Percentiles rank a stretch among this genome's conserved stretches.
Conservation (phyloP, 2,329 filamentous ascomycete species). For the Macrophomina pseudophaseolina region DNA sequence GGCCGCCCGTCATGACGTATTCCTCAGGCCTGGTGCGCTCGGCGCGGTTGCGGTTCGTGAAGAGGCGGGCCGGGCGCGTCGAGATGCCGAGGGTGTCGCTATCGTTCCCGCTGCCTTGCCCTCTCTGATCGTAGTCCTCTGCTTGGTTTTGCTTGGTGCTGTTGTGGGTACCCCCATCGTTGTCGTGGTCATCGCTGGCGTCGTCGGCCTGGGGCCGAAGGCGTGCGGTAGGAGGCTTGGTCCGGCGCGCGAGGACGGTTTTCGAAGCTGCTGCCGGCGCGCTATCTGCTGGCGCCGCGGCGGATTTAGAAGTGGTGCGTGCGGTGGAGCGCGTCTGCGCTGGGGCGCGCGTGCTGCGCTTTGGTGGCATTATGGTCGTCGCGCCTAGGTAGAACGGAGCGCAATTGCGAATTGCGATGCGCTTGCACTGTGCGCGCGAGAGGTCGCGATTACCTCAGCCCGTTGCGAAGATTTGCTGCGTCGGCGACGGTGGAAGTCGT, state of each 20-base stretch:
- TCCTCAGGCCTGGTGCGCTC: conserved; percentile 33
- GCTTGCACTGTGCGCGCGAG: too few species aligned
- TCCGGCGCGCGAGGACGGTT: not conserved
- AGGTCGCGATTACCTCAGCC: too few species aligned
- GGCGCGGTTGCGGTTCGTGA: conserved; percentile 33
- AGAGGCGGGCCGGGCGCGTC: conserved; percentile 30
- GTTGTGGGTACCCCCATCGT: not conserved
- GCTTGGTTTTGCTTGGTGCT: not conserved
- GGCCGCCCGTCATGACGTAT: conserved; percentile 44
- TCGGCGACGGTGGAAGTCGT: too few species aligned
- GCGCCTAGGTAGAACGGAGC: too few species aligned
- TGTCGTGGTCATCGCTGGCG: not conserved
- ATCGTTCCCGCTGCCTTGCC: conserved; percentile 39
- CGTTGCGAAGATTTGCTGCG: too few species aligned
- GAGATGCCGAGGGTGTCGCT: conserved; percentile 38
- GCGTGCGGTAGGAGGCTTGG: not conserved
- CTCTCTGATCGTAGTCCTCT: conserved; percentile 27
- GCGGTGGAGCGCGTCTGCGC: not conserved
- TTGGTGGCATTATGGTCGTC: conserved; percentile 10
- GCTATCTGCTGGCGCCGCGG: not conserved
- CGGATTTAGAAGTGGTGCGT: not conserved
- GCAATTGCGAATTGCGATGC: too few species aligned
- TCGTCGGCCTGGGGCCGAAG: not conserved
- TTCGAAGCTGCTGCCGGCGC: not conserved
- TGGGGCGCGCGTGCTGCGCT: conserved; percentile 31